phyloP scores from a whole-genome alignment of 192 early-diverging fungal species.

The Podila epigama region DNA sequence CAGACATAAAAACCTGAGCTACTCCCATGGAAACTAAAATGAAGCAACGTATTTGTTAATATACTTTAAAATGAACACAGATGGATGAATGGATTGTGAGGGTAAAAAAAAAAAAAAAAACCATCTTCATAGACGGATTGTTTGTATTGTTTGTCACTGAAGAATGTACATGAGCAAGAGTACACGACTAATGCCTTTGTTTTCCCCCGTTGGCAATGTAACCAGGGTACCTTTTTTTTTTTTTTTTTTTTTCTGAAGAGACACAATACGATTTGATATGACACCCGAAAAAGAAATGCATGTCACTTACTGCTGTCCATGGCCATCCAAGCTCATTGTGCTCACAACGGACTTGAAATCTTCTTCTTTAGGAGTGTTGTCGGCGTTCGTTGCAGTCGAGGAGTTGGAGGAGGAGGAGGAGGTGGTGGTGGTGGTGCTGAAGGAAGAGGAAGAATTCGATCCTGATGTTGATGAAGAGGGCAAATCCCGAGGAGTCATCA shows the following conservation, averaged over 20 bases:
- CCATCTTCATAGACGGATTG: no score
- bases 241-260: neutral
- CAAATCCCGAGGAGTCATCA: neutral
- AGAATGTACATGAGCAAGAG: no score
- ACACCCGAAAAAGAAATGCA: conserved; percentile 28
- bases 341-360: conserved; percentile 67
- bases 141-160: no score
- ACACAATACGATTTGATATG: neutral
- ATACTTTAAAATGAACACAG: no score
- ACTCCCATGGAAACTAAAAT: conserved; percentile 76
- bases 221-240: no score
- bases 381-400: neutral
- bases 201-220: no score
- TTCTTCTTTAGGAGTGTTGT: conserved; percentile 18
- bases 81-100: no score
- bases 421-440: no score
- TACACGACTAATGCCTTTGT: no score
- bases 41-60: no score
- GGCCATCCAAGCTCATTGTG: conserved; percentile 74
- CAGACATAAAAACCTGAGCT: conserved; percentile 80
- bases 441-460: no score
- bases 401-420: neutral
- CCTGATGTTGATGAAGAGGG: neutral
- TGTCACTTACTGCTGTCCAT: conserved; percentile 61
- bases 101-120: neutral